Evolutionary conservation across 2,329 filamentous ascomycete species (phyloP), one percentile per base, ranked within the genome.

Genomic region (Diplodia scrobiculata): DNA sequence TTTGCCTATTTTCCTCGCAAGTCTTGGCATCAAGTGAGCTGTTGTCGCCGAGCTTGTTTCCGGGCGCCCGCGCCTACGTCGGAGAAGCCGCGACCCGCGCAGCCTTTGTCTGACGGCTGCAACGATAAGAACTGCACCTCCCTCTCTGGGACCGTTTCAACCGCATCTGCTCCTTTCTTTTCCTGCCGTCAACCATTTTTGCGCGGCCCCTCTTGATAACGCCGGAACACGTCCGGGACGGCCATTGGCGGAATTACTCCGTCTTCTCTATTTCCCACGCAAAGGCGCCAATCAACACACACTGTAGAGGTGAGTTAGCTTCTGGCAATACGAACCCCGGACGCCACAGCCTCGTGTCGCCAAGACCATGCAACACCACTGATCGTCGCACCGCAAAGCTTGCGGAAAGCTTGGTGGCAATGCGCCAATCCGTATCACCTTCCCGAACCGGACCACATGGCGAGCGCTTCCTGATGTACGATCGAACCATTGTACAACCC

Each of bases 1-100:
- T 73, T 75, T 60, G 50, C 1, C 68, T 62, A 36, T 71, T 72
- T 67, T 68, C 70, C 50, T 45, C 70, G 68, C 55, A 75, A 47
- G 14, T 70, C 69, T 58, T 73, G 72, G 21, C 41, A 32, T 32
- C 29, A 9, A 9, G 29, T 47, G 55, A 60, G 55, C 48, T 21
- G 10, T 36, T 62, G 17, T 34, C 45, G 21, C 58, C 58, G 58
- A 50, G 29, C 58, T 50, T 50, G 17, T 19, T 11, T 36, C 58
- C 27, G 58, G 51, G 25, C 27, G 19, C 11, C 11, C 5, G 13
- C 11, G 32, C n/a, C 17, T 14, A 6, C 6, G 13, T 38, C 36
- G 27, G 58, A 62, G 5, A 45, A 25, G 3, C 25, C 25, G 25
- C 25, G 25, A 60, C 38, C 55, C 36, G 41, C 45, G 11, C 27